Conservation (phyloP, 345 rosid genomes). For the Brassica napus region Da-Ae NC_063452.1:55836001-55836500, state of each 20-base stretch:
- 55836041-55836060: conserved; percentile 31
- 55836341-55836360: neutral
- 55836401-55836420: conserved; percentile 10
- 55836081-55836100: conserved; percentile 91
- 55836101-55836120: conserved; percentile 95
- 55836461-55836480: conserved; percentile 23
- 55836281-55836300: conserved; percentile 9
- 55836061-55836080: conserved; percentile 75
- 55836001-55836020: conserved; percentile 7
- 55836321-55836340: conserved; percentile 10
- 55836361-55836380: neutral
- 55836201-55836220: conserved; percentile 69
- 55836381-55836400: conserved; percentile 5
- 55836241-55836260: conserved; percentile 7
- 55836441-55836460: conserved; percentile 7
- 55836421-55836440: conserved; percentile 8
- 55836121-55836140: conserved; percentile 99
- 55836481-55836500: conserved; percentile 17
- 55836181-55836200: conserved; percentile 75
- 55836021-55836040: conserved; percentile 1
- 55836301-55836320: neutral
- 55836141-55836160: conserved; percentile 86
- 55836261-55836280: neutral
- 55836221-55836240: conserved; percentile 9
- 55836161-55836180: conserved; percentile 81